Conservation (phyloP, 768 basidiomycete genomes). For the Russula sp. region DNA sequence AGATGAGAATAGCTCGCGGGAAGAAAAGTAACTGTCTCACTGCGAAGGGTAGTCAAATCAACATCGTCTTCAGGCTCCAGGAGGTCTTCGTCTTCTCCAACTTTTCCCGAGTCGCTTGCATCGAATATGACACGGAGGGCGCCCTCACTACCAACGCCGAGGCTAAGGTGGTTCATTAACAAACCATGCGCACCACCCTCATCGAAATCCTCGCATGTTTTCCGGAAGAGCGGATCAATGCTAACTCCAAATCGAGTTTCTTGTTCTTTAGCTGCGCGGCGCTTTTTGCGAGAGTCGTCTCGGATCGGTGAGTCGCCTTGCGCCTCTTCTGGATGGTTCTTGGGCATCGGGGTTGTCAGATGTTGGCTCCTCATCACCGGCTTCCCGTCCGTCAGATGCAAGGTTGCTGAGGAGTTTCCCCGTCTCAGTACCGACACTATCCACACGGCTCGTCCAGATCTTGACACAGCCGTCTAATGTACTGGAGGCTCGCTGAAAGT, state of each 20-base stretch:
- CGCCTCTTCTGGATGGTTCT: constrained; percentile 62
- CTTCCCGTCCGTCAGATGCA: constrained; percentile 58
- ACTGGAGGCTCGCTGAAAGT: constrained; percentile 97
- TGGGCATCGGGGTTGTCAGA: constrained; percentile 64
- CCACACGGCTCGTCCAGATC: constrained; percentile 98
- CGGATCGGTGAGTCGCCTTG: constrained; percentile 62
- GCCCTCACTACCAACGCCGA: constrained; percentile 76
- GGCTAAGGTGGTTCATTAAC: constrained; percentile 90
- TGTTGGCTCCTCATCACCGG: constrained; percentile 56
- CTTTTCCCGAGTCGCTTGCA: constrained; percentile 83
- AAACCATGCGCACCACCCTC: constrained; percentile 96
- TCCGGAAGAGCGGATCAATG: constrained; percentile 95
- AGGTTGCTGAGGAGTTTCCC: constrained; percentile 93
- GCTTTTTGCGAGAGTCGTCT: constrained; percentile 87
- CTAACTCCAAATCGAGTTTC: constrained; percentile 91
- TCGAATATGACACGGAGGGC: constrained; percentile 92
- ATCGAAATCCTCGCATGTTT: constrained; percentile 97
- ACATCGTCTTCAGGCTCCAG: constrained; percentile 69
- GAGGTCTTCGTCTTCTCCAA: constrained; percentile 64
- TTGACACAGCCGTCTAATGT: constrained; percentile 99
- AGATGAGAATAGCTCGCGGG: constrained; percentile 15
- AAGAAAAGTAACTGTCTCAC: constrained; percentile 41
- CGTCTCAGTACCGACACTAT: constrained; percentile 94
- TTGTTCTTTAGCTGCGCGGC: constrained; percentile 79
- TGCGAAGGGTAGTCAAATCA: constrained; percentile 59